A percentile compares a stretch with the other conserved stretches of the same genome.
Evolutionary conservation across 495 filamentous ascomycete genomes (phyloP).

Genomic region (Endocarpon pusillum): DNA sequence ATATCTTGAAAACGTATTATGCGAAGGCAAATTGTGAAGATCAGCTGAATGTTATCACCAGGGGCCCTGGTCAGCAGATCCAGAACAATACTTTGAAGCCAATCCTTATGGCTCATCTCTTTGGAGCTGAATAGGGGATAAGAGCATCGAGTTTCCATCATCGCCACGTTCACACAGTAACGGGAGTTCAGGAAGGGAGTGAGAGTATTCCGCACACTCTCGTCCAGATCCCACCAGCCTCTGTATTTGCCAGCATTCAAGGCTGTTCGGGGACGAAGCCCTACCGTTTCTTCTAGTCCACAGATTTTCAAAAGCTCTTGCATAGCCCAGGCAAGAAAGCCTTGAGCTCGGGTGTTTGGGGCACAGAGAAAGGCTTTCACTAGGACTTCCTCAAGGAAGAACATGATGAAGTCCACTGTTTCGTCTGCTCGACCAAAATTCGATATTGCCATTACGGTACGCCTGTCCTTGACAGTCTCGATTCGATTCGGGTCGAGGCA

Average conservation of each 20-base stretch:
- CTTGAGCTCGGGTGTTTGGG: constrained; percentile 69
- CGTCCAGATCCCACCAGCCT: constrained; percentile 62
- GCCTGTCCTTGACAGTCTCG: constrained; percentile 59
- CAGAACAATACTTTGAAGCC: constrained; percentile 63
- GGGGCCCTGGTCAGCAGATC: constrained; percentile 63
- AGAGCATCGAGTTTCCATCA: constrained; percentile 26
- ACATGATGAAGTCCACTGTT: constrained; percentile 70
- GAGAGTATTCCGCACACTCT: constrained; percentile 55
- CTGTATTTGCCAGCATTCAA: constrained; percentile 37
- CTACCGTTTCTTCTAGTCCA: constrained; percentile 40
- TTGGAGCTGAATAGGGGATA: constrained; percentile 61
- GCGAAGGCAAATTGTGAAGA: constrained; percentile 66
- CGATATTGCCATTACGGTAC: constrained; percentile 61
- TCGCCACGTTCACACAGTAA: constrained; percentile 50
- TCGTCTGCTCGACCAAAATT: constrained; percentile 73
- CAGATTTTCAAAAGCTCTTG: constrained; percentile 72
- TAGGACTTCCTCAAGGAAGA: constrained; percentile 68
- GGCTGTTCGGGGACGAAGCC: too few relatives aligned
- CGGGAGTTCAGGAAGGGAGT: constrained; percentile 71
- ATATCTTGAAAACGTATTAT: constrained; percentile 70
- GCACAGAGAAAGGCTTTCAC: constrained; percentile 82
- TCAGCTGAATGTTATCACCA: constrained; percentile 37
- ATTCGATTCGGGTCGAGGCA: constrained; percentile 83
- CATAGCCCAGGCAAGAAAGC: constrained; percentile 83
- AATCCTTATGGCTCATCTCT: constrained; percentile 49